phyloP scores from a whole-genome alignment of 331 rosid genomes.

The Cydonia oblonga region DNA sequence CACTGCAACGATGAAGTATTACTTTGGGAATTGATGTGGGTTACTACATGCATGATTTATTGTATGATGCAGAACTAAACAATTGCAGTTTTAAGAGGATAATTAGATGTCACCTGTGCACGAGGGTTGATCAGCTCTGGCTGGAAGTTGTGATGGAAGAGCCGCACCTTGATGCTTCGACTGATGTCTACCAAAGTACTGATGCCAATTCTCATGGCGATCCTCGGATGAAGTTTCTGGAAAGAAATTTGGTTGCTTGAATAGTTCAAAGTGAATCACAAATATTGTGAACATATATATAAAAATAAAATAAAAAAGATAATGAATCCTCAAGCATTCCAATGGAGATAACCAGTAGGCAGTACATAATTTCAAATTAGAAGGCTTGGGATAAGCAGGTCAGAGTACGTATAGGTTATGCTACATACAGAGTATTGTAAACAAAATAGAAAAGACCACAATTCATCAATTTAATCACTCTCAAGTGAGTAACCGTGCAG shows the following conservation, averaged over 20 bases:
- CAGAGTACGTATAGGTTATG: background rate
- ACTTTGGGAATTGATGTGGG: background rate
- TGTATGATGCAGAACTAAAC: background rate
- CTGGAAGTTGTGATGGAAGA: constrained; percentile 84
- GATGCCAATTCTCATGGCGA: constrained; percentile 55
- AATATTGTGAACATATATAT: background rate
- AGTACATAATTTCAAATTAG: background rate
- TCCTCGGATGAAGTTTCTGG: constrained; percentile 44
- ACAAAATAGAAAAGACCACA: background rate
- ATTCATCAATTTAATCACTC: background rate
- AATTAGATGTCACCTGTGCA: constrained; percentile 44
- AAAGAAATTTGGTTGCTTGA: constrained; percentile 5
- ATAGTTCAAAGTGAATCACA: constrained; percentile 10
- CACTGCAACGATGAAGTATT: background rate
- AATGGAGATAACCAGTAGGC: constrained; percentile 7
- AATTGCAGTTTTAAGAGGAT: background rate
- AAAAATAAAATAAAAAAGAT: background rate
- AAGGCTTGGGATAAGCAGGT: background rate
- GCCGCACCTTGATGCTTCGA: constrained; percentile 39
- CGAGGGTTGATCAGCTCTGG: constrained; percentile 80
- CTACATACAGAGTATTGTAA: background rate
- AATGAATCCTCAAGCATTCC: constrained; percentile 7
- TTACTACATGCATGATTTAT: background rate
- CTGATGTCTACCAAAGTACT: constrained; percentile 39
- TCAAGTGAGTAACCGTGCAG: background rate